A percentile compares a stretch with the other conserved stretches of the same genome.
phyloP scores from a whole-genome alignment of 345 rosid genomes.

The Cardamine resedifolia region DNA sequence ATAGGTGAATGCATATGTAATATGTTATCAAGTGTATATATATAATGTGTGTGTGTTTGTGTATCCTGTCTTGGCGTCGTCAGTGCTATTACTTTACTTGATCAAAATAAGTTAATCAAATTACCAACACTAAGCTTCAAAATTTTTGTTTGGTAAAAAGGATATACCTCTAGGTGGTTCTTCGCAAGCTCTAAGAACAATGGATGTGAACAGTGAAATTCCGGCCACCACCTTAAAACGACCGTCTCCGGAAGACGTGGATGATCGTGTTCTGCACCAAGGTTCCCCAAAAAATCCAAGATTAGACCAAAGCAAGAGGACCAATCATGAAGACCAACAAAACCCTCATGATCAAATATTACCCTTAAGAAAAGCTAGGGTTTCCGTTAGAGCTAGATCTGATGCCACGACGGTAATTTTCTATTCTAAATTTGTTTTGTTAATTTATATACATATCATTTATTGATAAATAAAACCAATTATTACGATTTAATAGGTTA shows the following conservation, averaged over 20 bases:
- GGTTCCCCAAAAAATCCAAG: constrained; percentile 52
- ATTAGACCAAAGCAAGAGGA: constrained; percentile 44
- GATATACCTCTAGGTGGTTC: constrained; percentile 1
- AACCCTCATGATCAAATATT: constrained; percentile 38
- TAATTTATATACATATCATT: not conserved
- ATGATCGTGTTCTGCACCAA: constrained; percentile 45
- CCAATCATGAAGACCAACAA: constrained; percentile 42
- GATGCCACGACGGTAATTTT: constrained; percentile 50
- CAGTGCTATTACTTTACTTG: not conserved
- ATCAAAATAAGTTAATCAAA: not conserved
- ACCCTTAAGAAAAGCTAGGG: constrained; percentile 62
- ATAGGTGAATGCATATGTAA: not conserved
- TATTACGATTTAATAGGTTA: constrained; percentile 40
- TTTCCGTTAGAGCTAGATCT: constrained; percentile 60
- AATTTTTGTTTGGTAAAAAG: constrained; percentile 14
- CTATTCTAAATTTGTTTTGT: not conserved
- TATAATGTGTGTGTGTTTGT: not conserved
- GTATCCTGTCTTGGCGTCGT: not conserved
- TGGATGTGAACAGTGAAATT: constrained; percentile 40
- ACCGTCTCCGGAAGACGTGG: constrained; percentile 33
- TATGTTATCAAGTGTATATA: not conserved
- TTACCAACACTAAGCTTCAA: not conserved
- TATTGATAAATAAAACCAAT: not conserved
- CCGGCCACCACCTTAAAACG: constrained; percentile 23
- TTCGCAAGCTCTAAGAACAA: constrained; percentile 14